A percentile compares a stretch with the other conserved stretches of the same genome.
These are phyloP conservation scores for Mrakia blollopis DNA, from an alignment of 768 basidiomycete species.

Conservation along the genomic window DNA sequence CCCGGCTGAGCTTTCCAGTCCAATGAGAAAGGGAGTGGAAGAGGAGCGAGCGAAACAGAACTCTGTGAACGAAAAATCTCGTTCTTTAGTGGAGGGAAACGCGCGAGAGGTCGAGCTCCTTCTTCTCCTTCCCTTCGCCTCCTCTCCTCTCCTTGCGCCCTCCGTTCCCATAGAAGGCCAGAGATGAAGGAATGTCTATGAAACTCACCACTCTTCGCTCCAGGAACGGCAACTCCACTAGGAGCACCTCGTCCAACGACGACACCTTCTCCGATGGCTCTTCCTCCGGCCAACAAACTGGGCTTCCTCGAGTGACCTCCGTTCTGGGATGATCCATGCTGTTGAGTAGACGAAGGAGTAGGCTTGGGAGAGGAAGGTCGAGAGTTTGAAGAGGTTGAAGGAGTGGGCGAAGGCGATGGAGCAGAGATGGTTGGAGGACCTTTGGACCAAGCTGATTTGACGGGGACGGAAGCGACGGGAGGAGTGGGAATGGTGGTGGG, in stretches of 20 bases:
- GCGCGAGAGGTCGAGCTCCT: no score
- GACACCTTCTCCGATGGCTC: slow-evolving; percentile 30
- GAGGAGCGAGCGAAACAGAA: neutral
- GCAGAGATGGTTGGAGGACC: slow-evolving; percentile 69
- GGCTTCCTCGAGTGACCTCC: slow-evolving; percentile 65
- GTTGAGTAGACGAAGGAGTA: slow-evolving; percentile 6
- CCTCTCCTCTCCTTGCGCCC: neutral
- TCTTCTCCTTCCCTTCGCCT: neutral
- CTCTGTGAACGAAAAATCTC: neutral
- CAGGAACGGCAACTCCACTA: slow-evolving; percentile 70
- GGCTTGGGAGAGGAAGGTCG: slow-evolving; percentile 27
- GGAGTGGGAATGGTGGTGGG: slow-evolving; percentile 61
- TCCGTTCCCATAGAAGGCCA: neutral
- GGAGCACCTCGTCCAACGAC: slow-evolving; percentile 53
- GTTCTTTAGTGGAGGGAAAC: no score
- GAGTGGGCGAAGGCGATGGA: slow-evolving; percentile 57
- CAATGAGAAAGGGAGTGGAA: no score
- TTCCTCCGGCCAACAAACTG: slow-evolving; percentile 59
- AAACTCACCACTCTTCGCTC: slow-evolving; percentile 57
- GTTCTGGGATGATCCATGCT: slow-evolving; percentile 30
- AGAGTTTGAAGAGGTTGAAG: slow-evolving; percentile 61
- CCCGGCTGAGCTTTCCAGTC: no score
- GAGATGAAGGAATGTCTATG: neutral
- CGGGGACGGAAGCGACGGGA: slow-evolving; percentile 48
- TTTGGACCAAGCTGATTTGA: slow-evolving; percentile 75